Base-by-base conservation (phyloP, 73 alveolate genomes). In the Urostyla sp. region DNA sequence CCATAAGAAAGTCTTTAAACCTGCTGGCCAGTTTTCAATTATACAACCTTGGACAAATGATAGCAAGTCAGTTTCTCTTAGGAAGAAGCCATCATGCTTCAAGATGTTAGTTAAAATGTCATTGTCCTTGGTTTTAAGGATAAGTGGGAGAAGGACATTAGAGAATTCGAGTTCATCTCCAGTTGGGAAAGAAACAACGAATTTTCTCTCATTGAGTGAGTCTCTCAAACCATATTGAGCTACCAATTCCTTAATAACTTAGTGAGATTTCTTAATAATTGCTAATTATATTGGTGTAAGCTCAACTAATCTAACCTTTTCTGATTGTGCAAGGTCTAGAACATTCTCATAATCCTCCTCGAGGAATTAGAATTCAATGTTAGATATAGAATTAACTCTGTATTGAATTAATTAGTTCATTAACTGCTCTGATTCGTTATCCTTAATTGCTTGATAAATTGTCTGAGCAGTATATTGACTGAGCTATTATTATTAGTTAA, bases 301-400 rank as follows among this genome's bases (percentile, higher is more conserved):
- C 28, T 46, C 20, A 4, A 49, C 21, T 1, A 63, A 37, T 2
- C 61, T 63, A 24, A 63, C 27, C 45, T 63, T 63, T 8, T 40
- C 8, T 21, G 37, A 57, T 24, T 63, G 61, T 4, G 79, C 79
- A 4, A 63, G 24, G 26, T 63, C 44, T 21, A 63, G 44, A 38
- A 63, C 79, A 26, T 63, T 60, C 27, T 63, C 79, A 63, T 63
- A 57, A 16, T 63, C 79, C n/a, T n/a, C n/a, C n/a, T n/a, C n/a
- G n/a, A n/a, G n/a, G n/a, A n/a, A n/a, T n/a, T n/a, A n/a, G n/a
- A n/a, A n/a, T n/a, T n/a, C n/a, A n/a, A n/a, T n/a, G n/a, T n/a
- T n/a, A n/a, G n/a, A n/a, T n/a, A n/a, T n/a, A n/a, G n/a, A n/a
- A n/a, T n/a, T n/a, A n/a, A n/a, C n/a, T n/a, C n/a, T n/a, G n/a